phyloP scores from a whole-genome alignment of 208 protist species.

The Leishmania major region DNA sequence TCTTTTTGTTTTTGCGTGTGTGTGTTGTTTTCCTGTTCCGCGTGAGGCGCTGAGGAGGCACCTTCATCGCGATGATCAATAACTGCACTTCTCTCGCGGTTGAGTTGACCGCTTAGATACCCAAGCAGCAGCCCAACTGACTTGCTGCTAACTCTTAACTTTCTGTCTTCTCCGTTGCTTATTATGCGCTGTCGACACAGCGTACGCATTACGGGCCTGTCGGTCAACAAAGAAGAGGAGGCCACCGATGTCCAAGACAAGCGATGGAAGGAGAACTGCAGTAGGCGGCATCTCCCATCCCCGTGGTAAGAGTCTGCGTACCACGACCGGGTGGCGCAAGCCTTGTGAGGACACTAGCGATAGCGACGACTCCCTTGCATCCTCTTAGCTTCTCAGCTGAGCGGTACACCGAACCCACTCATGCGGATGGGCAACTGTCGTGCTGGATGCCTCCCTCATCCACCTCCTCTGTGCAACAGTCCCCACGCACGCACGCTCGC shows the following conservation, averaged over 20 bases:
- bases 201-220: not conserved
- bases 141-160: not conserved
- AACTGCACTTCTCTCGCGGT: too few relatives aligned
- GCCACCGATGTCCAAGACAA: not conserved
- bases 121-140: not conserved
- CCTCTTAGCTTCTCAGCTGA: not conserved
- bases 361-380: not conserved
- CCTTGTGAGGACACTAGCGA: not conserved
- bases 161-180: not conserved
- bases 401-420: too few relatives aligned
- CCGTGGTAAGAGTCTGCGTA: not conserved
- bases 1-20: not conserved
- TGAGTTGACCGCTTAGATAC: too few relatives aligned
- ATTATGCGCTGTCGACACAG: not conserved
- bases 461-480: not conserved
- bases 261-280: not conserved
- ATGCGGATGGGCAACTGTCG: not conserved
- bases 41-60: not conserved
- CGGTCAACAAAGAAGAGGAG: not conserved
- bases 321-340: not conserved
- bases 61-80: not conserved
- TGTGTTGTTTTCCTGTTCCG: too few relatives aligned
- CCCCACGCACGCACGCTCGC: too few relatives aligned
- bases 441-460: not conserved
- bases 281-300: not conserved